Evolutionary conservation across 2,329 filamentous ascomycete genomes (phyloP).

Genomic region (Fusarium irregulare): DNA sequence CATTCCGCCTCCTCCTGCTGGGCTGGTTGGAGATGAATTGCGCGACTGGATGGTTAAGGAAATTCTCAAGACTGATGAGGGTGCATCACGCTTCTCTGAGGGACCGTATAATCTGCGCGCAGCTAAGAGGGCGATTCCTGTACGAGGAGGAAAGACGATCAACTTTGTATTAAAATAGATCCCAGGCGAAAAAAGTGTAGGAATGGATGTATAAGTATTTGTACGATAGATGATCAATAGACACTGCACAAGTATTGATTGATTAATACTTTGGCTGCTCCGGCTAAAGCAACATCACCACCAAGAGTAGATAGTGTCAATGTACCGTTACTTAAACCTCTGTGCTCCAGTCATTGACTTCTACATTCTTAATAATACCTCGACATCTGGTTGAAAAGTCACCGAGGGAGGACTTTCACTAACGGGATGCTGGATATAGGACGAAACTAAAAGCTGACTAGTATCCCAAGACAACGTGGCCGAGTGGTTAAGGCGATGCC

Average conservation of each 20-base stretch:
- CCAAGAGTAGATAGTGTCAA: background rate
- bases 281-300: background rate
- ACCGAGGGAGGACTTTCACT: background rate
- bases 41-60: slow-evolving; percentile 70
- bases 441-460: accelerated
- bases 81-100: slow-evolving; percentile 65
- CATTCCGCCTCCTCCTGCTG: slow-evolving; percentile 64
- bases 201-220: slow-evolving; percentile 23
- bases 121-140: slow-evolving; percentile 74
- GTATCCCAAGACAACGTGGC: slow-evolving; percentile 22
- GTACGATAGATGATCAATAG: slow-evolving; percentile 21
- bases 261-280: background rate
- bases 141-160: slow-evolving; percentile 73
- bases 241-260: background rate
- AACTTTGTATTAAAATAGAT: slow-evolving; percentile 72
- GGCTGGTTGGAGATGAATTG: slow-evolving; percentile 58
- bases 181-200: background rate
- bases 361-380: background rate
- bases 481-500: slow-evolving; percentile 37
- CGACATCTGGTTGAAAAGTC: background rate
- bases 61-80: slow-evolving; percentile 71
- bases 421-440: background rate
- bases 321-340: background rate
- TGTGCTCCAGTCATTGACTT: background rate
- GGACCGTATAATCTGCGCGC: slow-evolving; percentile 58